phyloP scores from a whole-genome alignment of 2,329 filamentous ascomycete genomes.

The Xylariales sp. region DNA sequence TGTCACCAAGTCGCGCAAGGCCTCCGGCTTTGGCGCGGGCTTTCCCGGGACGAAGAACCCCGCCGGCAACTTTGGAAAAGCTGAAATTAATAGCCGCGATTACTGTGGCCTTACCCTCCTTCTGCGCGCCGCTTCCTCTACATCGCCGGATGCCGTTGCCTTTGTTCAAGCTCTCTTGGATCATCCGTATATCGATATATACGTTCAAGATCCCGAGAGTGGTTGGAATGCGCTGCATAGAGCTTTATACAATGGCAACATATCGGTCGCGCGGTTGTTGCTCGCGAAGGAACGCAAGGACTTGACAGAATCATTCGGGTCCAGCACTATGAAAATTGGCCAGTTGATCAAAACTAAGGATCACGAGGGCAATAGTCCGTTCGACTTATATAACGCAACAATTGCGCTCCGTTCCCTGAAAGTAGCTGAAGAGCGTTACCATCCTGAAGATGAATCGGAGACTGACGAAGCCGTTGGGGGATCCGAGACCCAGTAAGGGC shows the following conservation, averaged over 20 bases:
- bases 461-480: slow-evolving; percentile 62
- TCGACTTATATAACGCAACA: slow-evolving; percentile 90
- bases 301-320: slow-evolving; percentile 67
- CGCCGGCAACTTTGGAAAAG: slow-evolving; percentile 58
- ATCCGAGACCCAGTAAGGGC: slow-evolving; percentile 43
- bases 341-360: slow-evolving; percentile 95
- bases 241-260: slow-evolving; percentile 89
- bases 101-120: slow-evolving; percentile 83
- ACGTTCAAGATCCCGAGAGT: slow-evolving; percentile 87
- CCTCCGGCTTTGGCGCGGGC: slow-evolving; percentile 61
- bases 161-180: slow-evolving; percentile 86
- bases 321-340: slow-evolving; percentile 70
- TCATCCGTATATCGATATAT: slow-evolving; percentile 85
- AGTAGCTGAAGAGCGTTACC: slow-evolving; percentile 42
- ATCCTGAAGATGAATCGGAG: slow-evolving; percentile 64
- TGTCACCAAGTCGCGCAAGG: slow-evolving; percentile 63
- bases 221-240: slow-evolving; percentile 96
- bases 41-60: slow-evolving; percentile 59
- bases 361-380: slow-evolving; percentile 91
- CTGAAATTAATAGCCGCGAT: slow-evolving; percentile 88
- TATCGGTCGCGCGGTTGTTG: slow-evolving; percentile 84
- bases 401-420: slow-evolving; percentile 81
- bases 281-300: slow-evolving; percentile 81
- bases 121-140: slow-evolving; percentile 84
- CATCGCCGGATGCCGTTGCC: slow-evolving; percentile 72